A percentile compares a stretch with the other conserved stretches of the same genome.
These are phyloP conservation scores for Leccinum subtestaceum DNA, from an alignment of 768 basidiomycete genomes.

Conservation along the genomic window DNA sequence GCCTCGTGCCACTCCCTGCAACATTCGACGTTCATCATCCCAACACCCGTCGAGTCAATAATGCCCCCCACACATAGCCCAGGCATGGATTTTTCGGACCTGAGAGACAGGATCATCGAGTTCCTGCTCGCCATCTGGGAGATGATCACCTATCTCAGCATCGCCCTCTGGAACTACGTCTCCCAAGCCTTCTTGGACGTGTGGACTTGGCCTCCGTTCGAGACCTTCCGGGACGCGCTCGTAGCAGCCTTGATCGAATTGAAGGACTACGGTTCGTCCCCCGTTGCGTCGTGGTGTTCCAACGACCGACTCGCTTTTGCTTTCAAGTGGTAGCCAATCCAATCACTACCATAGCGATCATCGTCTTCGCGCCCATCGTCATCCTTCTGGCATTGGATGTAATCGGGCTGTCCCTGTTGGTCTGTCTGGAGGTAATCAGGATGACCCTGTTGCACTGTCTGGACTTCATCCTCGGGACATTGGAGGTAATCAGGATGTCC, in stretches of 20 bases:
- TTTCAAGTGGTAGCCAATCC: slow-evolving; percentile 13
- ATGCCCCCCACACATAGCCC: slow-evolving; percentile 20
- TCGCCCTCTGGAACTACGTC: slow-evolving; percentile 5
- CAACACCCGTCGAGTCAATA: background rate
- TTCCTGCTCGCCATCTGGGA: slow-evolving; percentile 10
- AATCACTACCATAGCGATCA: slow-evolving; percentile 3
- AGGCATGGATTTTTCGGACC: slow-evolving; percentile 17
- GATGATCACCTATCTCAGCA: slow-evolving; percentile 2
- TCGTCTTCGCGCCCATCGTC: slow-evolving; percentile 12
- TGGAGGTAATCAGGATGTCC: background rate
- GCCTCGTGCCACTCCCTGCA: background rate
- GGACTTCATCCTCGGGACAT: background rate
- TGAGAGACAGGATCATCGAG: slow-evolving; percentile 16
- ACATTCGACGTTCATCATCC: background rate
- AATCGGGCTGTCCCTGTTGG: background rate
- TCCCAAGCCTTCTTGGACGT: slow-evolving; percentile 5
- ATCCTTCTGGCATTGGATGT: slow-evolving; percentile 1
- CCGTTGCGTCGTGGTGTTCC: background rate
- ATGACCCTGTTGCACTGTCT: background rate
- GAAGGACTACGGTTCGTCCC: slow-evolving; percentile 15
- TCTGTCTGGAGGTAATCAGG: background rate
- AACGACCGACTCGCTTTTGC: background rate
- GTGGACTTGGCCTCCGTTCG: slow-evolving; percentile 25
- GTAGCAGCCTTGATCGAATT: slow-evolving; percentile 7
- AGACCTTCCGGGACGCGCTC: slow-evolving; percentile 19